A percentile compares a stretch with the other conserved stretches of the same genome.
These are phyloP conservation scores for Trichoderma sp. DNA, from an alignment of 2,329 filamentous ascomycete genomes.

Conservation along the genomic window DNA sequence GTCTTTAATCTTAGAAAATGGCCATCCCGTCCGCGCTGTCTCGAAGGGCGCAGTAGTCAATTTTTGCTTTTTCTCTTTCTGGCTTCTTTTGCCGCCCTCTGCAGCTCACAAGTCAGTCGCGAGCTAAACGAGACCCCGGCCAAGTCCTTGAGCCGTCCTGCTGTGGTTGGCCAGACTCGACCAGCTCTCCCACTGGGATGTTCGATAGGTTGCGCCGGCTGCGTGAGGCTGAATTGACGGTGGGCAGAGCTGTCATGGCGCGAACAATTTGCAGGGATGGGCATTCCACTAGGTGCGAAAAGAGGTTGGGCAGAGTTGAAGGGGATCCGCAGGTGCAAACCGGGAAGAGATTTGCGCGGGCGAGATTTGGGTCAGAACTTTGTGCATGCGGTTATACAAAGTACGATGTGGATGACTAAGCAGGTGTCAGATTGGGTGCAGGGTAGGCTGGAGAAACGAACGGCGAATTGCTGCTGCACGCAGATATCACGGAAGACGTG, in stretches of 20 bases:
- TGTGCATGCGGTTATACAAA: background rate
- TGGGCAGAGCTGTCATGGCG: background rate
- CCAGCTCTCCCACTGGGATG: background rate
- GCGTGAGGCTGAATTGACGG: constrained; percentile 26
- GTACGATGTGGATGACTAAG: constrained; percentile 2
- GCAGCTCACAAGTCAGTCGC: constrained; percentile 23
- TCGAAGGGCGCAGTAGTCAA: constrained; percentile 2
- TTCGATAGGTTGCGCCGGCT: constrained; percentile 1
- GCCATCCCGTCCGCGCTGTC: constrained; percentile 6
- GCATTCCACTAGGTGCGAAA: background rate
- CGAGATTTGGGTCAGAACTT: constrained; percentile 5
- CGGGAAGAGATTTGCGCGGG: background rate
- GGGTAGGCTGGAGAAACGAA: background rate
- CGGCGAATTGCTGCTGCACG: background rate
- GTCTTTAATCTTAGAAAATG: background rate
- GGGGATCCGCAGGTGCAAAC: background rate
- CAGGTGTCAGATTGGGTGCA: background rate
- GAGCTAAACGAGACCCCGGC: constrained; percentile 16
- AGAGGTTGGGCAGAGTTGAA: background rate
- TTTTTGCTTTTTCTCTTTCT: background rate
- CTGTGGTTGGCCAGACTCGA: background rate
- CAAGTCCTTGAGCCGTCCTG: background rate
- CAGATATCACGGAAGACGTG: background rate
- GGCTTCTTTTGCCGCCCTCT: constrained; percentile 22
- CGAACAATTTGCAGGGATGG: constrained; percentile 17